These are phyloP conservation scores for Fusarium chuoi DNA, from an alignment of 2,329 filamentous ascomycete species.

Conservation along the genomic window DNA sequence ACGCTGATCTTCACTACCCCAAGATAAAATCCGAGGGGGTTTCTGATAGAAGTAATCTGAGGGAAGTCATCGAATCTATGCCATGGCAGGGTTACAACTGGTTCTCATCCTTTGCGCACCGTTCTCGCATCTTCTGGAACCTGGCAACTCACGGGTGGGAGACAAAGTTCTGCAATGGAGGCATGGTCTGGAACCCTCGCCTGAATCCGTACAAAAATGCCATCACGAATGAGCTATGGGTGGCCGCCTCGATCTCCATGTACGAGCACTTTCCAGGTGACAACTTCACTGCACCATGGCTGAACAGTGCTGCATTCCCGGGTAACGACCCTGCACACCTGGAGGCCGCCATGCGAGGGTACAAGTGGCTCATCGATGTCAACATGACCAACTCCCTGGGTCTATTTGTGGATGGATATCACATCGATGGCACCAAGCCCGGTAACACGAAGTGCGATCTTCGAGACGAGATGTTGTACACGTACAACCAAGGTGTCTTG, in stretches of 20 bases:
- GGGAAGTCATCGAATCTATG: slow-evolving; percentile 51
- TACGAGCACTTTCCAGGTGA: slow-evolving; percentile 90
- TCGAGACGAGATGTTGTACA: slow-evolving; percentile 90
- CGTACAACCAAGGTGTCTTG: slow-evolving; percentile 94
- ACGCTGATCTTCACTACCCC: slow-evolving; percentile 71
- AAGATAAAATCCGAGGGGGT: slow-evolving; percentile 2
- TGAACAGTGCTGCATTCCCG: slow-evolving; percentile 40
- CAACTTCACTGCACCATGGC: slow-evolving; percentile 75
- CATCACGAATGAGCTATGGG: slow-evolving; percentile 92
- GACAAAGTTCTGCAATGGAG: slow-evolving; percentile 80
- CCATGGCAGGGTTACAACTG: slow-evolving; percentile 84
- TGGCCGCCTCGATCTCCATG: slow-evolving; percentile 87
- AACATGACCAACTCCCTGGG: slow-evolving; percentile 84
- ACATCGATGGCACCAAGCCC: slow-evolving; percentile 72
- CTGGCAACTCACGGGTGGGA: slow-evolving; percentile 85
- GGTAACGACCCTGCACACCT: slow-evolving; percentile 72
- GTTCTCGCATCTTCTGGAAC: slow-evolving; percentile 87
- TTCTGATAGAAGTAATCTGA: slow-evolving; percentile 38
- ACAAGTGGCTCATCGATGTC: slow-evolving; percentile 80
- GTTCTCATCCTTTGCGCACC: slow-evolving; percentile 80
- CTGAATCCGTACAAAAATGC: slow-evolving; percentile 92
- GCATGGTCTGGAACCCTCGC: slow-evolving; percentile 90
- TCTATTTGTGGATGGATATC: slow-evolving; percentile 88
- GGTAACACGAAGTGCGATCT: slow-evolving; percentile 80
- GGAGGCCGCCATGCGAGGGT: slow-evolving; percentile 78